A percentile compares a stretch with the other conserved stretches of the same genome.
Evolutionary conservation across 805 yeast genomes (phyloP).

Genomic region (Blastobotrys parvus): DNA sequence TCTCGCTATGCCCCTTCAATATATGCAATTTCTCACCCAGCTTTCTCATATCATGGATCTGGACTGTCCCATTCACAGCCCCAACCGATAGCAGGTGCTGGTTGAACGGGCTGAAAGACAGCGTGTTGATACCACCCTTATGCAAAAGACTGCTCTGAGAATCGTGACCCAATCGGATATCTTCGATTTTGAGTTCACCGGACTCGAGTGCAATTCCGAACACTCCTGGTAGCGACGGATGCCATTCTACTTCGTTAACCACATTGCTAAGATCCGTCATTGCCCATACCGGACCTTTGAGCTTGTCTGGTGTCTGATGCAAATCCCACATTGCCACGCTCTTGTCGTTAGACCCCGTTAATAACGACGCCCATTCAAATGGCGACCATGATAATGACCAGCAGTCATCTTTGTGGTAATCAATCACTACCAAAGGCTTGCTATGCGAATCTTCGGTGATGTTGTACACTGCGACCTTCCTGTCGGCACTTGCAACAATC

Average conservation of each 20-base stretch:
- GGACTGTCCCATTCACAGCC: slow-evolving; percentile 62
- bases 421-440: slow-evolving; percentile 14
- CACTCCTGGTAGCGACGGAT: slow-evolving; percentile 33
- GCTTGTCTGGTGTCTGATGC: slow-evolving; percentile 14
- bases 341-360: slow-evolving; percentile 67
- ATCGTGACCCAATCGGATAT: slow-evolving; percentile 44
- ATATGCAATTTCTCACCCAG: slow-evolving; percentile 49
- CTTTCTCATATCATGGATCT: slow-evolving; percentile 68
- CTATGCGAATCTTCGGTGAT: slow-evolving; percentile 4
- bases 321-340: slow-evolving; percentile 69
- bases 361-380: slow-evolving; percentile 33
- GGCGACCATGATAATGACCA: slow-evolving; percentile 65
- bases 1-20: slow-evolving; percentile 56
- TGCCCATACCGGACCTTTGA: slow-evolving; percentile 28
- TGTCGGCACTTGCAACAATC: background rate
- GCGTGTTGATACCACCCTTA: slow-evolving; percentile 39
- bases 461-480: background rate
- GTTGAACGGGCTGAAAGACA: slow-evolving; percentile 52
- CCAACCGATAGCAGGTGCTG: slow-evolving; percentile 60
- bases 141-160: slow-evolving; percentile 37
- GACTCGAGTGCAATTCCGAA: slow-evolving; percentile 73
- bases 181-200: slow-evolving; percentile 51
- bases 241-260: slow-evolving; percentile 64
- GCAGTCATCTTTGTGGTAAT: slow-evolving; percentile 54
- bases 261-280: slow-evolving; percentile 42